These are phyloP conservation scores for Ustilago vetiveriae DNA, from an alignment of 1,284 basidiomycete genomes.

Conservation along the genomic window DNA sequence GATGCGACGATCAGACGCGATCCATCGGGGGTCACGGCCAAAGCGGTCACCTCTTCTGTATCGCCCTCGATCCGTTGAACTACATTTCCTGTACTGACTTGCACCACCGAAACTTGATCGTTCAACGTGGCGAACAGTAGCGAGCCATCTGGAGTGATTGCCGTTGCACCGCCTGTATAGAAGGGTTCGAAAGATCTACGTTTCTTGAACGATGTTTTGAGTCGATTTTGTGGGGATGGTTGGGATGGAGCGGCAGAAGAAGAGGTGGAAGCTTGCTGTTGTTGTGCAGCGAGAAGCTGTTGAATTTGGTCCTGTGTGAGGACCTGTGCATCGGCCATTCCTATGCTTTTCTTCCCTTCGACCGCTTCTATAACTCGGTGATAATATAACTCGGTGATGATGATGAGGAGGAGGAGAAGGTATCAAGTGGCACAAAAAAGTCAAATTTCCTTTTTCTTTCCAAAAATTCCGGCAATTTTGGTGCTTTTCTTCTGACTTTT, in stretches of 20 bases:
- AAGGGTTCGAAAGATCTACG: constrained; percentile 55
- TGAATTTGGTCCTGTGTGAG: constrained; percentile 38
- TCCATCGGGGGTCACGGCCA: constrained; percentile 63
- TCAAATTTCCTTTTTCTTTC: constrained; percentile 7
- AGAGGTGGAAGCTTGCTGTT: constrained; percentile 25
- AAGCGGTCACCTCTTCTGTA: constrained; percentile 71
- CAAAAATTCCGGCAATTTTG: no score
- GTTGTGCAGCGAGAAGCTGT: constrained; percentile 36
- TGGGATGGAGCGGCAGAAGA: constrained; percentile 2
- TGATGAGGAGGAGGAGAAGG: constrained; percentile 1
- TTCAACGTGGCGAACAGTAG: constrained; percentile 85
- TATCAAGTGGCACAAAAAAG: background rate
- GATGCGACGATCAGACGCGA: constrained; percentile 70
- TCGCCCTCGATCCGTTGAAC: constrained; percentile 69
- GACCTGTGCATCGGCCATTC: constrained; percentile 47
- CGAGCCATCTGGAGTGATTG: constrained; percentile 80
- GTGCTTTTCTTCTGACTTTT: no score
- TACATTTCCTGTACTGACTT: constrained; percentile 77
- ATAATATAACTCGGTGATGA: constrained; percentile 1
- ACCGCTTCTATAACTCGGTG: background rate
- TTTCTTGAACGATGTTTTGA: constrained; percentile 51
- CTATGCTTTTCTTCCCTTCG: background rate
- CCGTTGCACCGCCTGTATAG: constrained; percentile 70
- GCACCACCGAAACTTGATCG: constrained; percentile 84
- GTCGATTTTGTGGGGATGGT: constrained; percentile 8